Conservation (phyloP, 1,139 yeast species). For the Taphrina sp. region DNA sequence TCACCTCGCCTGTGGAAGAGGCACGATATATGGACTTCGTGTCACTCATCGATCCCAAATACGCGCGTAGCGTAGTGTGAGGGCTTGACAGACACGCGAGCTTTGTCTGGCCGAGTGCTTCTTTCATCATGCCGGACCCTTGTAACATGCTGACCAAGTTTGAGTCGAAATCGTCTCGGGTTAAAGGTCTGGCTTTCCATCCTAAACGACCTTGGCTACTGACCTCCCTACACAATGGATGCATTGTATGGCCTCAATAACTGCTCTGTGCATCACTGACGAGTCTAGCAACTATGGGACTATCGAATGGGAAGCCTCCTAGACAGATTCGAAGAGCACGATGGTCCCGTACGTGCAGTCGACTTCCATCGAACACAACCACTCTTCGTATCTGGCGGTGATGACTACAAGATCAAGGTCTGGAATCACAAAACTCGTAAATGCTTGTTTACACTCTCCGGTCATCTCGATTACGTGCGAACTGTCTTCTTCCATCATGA, state of each 20-base stretch:
- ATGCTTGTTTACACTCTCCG: slow-evolving; percentile 81
- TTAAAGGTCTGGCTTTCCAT: slow-evolving; percentile 97
- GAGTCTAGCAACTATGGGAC: slow-evolving; percentile 77
- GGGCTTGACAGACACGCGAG: no score
- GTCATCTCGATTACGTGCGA: slow-evolving; percentile 94
- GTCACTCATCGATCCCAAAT: no score
- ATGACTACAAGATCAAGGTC: slow-evolving; percentile 89
- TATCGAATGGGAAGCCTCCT: slow-evolving; percentile 98
- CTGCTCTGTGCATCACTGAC: no score
- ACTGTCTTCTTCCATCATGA: slow-evolving; percentile 94
- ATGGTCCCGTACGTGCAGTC: slow-evolving; percentile 94
- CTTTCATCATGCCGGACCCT: no score
- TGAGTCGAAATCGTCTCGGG: slow-evolving; percentile 97
- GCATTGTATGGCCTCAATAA: slow-evolving; percentile 33
- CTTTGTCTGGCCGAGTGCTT: no score
- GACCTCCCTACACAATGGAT: slow-evolving; percentile 68
- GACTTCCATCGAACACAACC: slow-evolving; percentile 98
- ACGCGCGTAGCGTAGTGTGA: no score
- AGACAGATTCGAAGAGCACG: slow-evolving; percentile 96
- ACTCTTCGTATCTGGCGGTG: slow-evolving; percentile 94
- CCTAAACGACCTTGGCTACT: slow-evolving; percentile 96
- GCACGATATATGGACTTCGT: no score
- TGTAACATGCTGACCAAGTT: slow-evolving; percentile 51
- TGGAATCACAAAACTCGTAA: slow-evolving; percentile 94
- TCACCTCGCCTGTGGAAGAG: no score